Evolutionary conservation across 108 stramenopile genomes (phyloP).

Genomic region (Epithemia pelagica): DNA sequence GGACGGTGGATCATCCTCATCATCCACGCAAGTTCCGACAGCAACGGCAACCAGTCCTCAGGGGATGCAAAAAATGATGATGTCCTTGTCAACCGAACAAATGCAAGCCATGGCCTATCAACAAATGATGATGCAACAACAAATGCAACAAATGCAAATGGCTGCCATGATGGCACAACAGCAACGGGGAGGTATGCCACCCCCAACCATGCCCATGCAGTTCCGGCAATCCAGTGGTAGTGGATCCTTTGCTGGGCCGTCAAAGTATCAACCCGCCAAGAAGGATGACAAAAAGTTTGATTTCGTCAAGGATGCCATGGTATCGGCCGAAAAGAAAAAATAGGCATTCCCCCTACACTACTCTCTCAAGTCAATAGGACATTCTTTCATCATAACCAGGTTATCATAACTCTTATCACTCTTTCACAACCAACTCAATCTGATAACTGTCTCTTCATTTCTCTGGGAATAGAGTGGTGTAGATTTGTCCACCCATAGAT

Average conservation of each 20-base stretch:
- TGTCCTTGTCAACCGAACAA: conserved; percentile 42
- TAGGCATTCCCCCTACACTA: not conserved
- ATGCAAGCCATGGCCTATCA: conserved; percentile 81
- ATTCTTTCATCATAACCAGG: no score
- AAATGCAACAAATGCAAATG: conserved; percentile 85
- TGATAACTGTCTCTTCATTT: no score
- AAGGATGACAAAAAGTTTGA: conserved; percentile 70
- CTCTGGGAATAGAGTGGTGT: no score
- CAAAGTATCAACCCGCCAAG: conserved; percentile 37
- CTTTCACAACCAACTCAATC: no score
- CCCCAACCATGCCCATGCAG: conserved; percentile 10
- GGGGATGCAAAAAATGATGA: conserved; percentile 22
- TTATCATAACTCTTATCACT: no score
- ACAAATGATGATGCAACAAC: conserved; percentile 68
- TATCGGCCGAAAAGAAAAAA: conserved; percentile 24
- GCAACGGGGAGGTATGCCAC: conserved; percentile 10
- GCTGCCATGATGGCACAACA: conserved; percentile 29
- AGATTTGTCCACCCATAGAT: no score
- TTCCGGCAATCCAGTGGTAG: conserved; percentile 17
- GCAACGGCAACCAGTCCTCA: conserved; percentile 1
- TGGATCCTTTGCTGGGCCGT: conserved; percentile 47
- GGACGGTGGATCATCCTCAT: conserved; percentile 8
- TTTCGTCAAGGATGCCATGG: conserved; percentile 86
- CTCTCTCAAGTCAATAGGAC: no score
- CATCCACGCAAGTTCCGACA: conserved; percentile 12